Evolutionary conservation across 306 rosid species (phyloP).

Genomic region (Prinsepia uniflora): DNA sequence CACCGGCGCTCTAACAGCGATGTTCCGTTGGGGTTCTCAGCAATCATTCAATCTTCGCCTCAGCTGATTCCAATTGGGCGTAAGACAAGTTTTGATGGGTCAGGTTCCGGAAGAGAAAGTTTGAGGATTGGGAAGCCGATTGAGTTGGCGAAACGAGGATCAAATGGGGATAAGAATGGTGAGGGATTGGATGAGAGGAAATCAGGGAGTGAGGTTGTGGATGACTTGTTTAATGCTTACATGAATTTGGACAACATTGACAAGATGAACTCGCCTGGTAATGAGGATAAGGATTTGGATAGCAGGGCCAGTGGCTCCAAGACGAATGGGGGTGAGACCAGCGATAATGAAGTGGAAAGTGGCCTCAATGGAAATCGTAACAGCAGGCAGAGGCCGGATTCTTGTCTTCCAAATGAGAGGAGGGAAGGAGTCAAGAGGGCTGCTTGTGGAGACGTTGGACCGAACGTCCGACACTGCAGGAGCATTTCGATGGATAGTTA

Average conservation of each 20-base stretch:
- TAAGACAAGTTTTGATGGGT: conserved; percentile 32
- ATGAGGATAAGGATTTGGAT: conserved; percentile 56
- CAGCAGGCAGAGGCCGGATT: conserved; percentile 33
- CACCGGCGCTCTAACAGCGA: conserved; percentile 82
- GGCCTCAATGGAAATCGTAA: conserved; percentile 32
- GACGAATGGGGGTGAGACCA: conserved; percentile 68
- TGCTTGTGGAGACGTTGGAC: conserved; percentile 47
- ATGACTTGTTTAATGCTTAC: conserved; percentile 62
- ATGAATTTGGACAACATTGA: conserved; percentile 71
- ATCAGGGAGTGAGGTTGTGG: conserved; percentile 39
- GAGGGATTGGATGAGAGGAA: conserved; percentile 39
- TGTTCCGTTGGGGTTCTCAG: conserved; percentile 63
- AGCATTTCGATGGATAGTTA: conserved; percentile 78
- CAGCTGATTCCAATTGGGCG: conserved; percentile 37
- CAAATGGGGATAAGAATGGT: conserved; percentile 29
- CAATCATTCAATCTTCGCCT: conserved; percentile 47
- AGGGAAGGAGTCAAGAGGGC: conserved; percentile 70
- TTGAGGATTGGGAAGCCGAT: conserved; percentile 39
- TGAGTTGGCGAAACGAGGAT: conserved; percentile 44
- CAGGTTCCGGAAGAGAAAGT: conserved; percentile 38
- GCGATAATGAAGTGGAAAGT: conserved; percentile 85
- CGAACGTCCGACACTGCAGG: conserved; percentile 52
- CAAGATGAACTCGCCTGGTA: conserved; percentile 44
- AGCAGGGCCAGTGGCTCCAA: conserved; percentile 56
- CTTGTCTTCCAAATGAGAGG: conserved; percentile 42